These are phyloP conservation scores for Bipolaris victoriae DNA, from an alignment of 2,329 filamentous ascomycete species.

Conservation along the genomic window DNA sequence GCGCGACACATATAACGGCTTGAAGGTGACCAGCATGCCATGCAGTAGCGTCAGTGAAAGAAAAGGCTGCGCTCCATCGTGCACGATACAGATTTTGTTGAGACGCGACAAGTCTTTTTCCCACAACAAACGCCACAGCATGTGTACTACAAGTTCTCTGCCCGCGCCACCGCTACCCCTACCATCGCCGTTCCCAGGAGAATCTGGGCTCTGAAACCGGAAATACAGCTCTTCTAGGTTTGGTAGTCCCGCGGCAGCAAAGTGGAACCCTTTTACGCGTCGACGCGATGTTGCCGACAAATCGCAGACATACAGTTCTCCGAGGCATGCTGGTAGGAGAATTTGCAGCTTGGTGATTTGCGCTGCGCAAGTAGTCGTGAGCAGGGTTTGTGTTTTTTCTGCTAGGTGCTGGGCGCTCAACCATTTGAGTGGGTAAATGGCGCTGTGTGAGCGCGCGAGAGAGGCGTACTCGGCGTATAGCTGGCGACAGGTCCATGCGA, in stretches of 20 bases:
- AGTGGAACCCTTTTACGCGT: conserved; percentile 16
- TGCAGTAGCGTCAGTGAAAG: conserved; percentile 7
- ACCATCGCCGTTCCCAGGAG: background rate
- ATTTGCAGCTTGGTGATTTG: conserved; percentile 23
- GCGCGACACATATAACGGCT: conserved; percentile 5
- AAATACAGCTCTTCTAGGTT: conserved; percentile 26
- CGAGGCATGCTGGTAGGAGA: background rate
- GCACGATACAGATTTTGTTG: conserved; percentile 23
- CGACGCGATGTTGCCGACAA: background rate
- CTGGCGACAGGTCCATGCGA: conserved; percentile 27
- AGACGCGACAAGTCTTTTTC: conserved; percentile 16
- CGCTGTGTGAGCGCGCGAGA: conserved; percentile 15
- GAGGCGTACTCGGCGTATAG: conserved; percentile 21
- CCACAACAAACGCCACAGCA: conserved; percentile 24
- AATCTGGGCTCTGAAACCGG: conserved; percentile 7
- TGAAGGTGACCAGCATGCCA: conserved; percentile 10
- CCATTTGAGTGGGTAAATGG: conserved; percentile 17
- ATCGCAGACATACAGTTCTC: background rate
- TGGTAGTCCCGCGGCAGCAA: conserved; percentile 19
- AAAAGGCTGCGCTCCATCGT: conserved; percentile 16
- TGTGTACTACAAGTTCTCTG: conserved; percentile 12
- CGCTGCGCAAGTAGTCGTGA: background rate
- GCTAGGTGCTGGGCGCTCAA: conserved; percentile 6
- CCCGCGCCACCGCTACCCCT: background rate
- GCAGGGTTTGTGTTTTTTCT: conserved; percentile 5